These are phyloP conservation scores for Fusarium pilosicola DNA, from an alignment of 2,329 filamentous ascomycete genomes.

Conservation along the genomic window DNA sequence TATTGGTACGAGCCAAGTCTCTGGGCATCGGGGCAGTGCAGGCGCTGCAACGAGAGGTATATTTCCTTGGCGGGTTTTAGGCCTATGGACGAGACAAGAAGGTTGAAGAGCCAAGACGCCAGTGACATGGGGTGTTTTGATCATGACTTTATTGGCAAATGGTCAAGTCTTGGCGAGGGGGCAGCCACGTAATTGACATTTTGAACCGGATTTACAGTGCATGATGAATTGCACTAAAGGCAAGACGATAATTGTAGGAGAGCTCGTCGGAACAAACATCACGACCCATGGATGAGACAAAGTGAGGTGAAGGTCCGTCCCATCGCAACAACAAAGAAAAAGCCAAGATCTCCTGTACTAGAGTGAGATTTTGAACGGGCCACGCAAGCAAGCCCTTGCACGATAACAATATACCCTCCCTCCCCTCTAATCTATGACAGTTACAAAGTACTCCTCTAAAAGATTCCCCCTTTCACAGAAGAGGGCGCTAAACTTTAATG, in stretches of 20 bases:
- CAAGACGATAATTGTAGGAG: neutral
- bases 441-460: neutral
- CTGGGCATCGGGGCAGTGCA: constrained; percentile 44
- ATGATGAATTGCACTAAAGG: neutral
- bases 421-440: too few relatives aligned
- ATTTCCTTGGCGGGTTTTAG: constrained; percentile 28
- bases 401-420: neutral
- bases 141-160: constrained; percentile 19
- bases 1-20: constrained; percentile 39
- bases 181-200: constrained; percentile 33
- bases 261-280: neutral
- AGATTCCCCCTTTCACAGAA: neutral
- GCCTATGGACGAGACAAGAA: constrained; percentile 1
- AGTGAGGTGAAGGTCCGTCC: neutral
- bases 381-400: constrained; percentile 32
- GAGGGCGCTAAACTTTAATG: constrained; percentile 42
- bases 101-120: constrained; percentile 25
- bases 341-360: constrained; percentile 15
- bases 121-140: constrained; percentile 9
- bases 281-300: constrained; percentile 3
- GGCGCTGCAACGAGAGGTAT: neutral
- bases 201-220: constrained; percentile 5
- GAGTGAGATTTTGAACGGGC: constrained; percentile 14
- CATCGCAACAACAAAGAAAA: constrained; percentile 20
- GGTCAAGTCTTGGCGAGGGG: constrained; percentile 27